Conservation (phyloP, 2,329 filamentous ascomycete species). For the Aurifilum marmelostoma region DNA sequence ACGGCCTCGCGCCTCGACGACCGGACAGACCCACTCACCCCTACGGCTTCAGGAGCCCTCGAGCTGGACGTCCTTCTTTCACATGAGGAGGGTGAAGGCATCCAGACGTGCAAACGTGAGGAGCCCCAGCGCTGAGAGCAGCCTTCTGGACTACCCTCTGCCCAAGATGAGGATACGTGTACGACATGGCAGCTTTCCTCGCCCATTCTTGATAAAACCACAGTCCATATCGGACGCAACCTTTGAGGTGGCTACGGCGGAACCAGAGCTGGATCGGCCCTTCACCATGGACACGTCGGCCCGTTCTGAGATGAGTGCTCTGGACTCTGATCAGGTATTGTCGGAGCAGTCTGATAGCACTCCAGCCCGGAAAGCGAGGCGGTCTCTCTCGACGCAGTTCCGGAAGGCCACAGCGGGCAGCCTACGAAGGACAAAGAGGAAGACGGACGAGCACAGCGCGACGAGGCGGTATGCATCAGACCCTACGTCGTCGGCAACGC, state of each 20-base stretch:
- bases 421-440: conserved; percentile 58
- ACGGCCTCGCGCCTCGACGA: conserved; percentile 31
- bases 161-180: conserved; percentile 39
- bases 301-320: conserved; percentile 17
- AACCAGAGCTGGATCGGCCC: conserved; percentile 21
- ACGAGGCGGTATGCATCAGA: conserved; percentile 59
- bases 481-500: conserved; percentile 44
- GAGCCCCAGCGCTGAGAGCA: conserved; percentile 35
- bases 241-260: conserved; percentile 21
- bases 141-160: conserved; percentile 39
- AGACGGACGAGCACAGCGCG: conserved; percentile 45
- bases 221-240: conserved; percentile 32
- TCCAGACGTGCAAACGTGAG: conserved; percentile 34
- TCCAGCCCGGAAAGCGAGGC: conserved; percentile 50
- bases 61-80: conserved; percentile 62
- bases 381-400: conserved; percentile 64
- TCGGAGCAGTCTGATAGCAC: conserved; percentile 42
- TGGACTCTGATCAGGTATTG: conserved; percentile 20
- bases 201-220: conserved; percentile 44
- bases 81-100: conserved; percentile 44
- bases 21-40: conserved; percentile 26
- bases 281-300: conserved; percentile 19
- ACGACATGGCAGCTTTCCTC: conserved; percentile 32
- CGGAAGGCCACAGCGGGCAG: conserved; percentile 61
- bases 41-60: conserved; percentile 32